A percentile compares a stretch with the other conserved stretches of the same genome.
Evolutionary conservation across 2,329 filamentous ascomycete genomes (phyloP).

Genomic region (Sclerotinia subarctica): DNA sequence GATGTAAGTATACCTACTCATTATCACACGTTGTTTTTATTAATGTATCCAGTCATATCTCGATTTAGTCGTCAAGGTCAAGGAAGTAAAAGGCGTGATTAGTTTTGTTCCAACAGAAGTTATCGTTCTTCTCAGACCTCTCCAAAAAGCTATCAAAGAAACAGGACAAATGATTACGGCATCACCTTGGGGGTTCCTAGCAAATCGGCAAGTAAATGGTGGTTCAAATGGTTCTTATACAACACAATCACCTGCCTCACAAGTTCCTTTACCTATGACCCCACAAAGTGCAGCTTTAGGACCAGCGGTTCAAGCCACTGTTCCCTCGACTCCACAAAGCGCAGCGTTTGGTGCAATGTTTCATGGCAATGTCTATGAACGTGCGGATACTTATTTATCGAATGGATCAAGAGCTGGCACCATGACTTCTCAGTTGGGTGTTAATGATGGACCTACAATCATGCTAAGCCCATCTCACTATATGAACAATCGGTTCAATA

Average conservation of each 20-base stretch:
- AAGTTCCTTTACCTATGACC: slow-evolving; percentile 70
- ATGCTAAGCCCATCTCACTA: slow-evolving; percentile 34
- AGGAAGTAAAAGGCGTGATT: slow-evolving; percentile 46
- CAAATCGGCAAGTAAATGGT: slow-evolving; percentile 30
- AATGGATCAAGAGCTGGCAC: slow-evolving; percentile 36
- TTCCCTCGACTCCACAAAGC: slow-evolving; percentile 62
- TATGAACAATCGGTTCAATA: slow-evolving; percentile 31
- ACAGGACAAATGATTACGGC: slow-evolving; percentile 68
- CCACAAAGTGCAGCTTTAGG: slow-evolving; percentile 86
- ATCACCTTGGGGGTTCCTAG: slow-evolving; percentile 59
- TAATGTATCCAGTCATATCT: slow-evolving; percentile 54
- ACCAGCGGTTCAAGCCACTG: slow-evolving; percentile 84
- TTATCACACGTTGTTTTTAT: slow-evolving; percentile 22
- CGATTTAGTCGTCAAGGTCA: slow-evolving; percentile 61
- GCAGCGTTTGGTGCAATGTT: slow-evolving; percentile 36
- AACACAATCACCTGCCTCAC: slow-evolving; percentile 44
- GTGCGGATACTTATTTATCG: slow-evolving; percentile 36
- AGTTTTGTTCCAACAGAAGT: slow-evolving; percentile 62
- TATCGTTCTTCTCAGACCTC: slow-evolving; percentile 69
- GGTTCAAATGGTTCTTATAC: slow-evolving; percentile 31
- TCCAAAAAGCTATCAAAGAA: slow-evolving; percentile 81
- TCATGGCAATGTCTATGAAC: slow-evolving; percentile 37
- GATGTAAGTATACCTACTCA: slow-evolving; percentile 39
- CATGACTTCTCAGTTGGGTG: slow-evolving; percentile 35
- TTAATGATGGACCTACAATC: slow-evolving; percentile 33